Base-by-base conservation (phyloP, 495 filamentous ascomycete species). In the Penicillium desertorum region DNA sequence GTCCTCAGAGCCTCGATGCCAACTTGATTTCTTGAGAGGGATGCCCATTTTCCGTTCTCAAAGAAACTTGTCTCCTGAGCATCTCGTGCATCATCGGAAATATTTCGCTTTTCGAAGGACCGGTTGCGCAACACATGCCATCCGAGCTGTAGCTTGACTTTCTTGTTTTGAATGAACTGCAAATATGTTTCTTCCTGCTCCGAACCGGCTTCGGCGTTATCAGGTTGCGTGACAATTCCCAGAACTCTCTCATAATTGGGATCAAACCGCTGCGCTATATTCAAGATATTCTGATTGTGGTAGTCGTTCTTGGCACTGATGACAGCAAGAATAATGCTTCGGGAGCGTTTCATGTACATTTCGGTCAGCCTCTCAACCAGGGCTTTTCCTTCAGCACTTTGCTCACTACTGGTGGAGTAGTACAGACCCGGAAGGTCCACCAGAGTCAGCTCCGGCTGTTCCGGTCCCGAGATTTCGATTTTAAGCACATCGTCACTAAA, bases 111-210 rank as follows among this genome's bases (percentile, higher is more conserved):
- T 10, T 78, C 66, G 52, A 80, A 82, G 6, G 65, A 65, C 3
- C 81, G 75, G 59, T 89, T 90, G 8, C 81, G 81, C 22, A 92
- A 65, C 3, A 86, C 80, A 67, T 90, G 85, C 86, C 86, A 91
- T 4, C 86, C 88, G 3, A 90, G 79, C 22, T 79, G 71, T 46
- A 92, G 82, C 19, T 62, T 67, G 16, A 86, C 71, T 49, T 90
- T 80, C 29, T 81, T 72, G 57, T 91, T 92, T 27, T 71, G 65
- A 1, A 85, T 79, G 0, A 89, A 72, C 0, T 76, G 63, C 0
- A 89, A 51, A 58, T 79, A 90, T 6, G 62, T 62, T 0, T 53
- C 56, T 54, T 90, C 81, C 22, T 71, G 60, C 5, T 74, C 71
- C 0, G 71, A 73, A 16, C 57, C 36, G 1, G 43, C 23, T 12